Evolutionary conservation across 306 rosid species (phyloP), one percentile per base, ranked within the genome.

Genomic region (Calophaca sinica): DNA sequence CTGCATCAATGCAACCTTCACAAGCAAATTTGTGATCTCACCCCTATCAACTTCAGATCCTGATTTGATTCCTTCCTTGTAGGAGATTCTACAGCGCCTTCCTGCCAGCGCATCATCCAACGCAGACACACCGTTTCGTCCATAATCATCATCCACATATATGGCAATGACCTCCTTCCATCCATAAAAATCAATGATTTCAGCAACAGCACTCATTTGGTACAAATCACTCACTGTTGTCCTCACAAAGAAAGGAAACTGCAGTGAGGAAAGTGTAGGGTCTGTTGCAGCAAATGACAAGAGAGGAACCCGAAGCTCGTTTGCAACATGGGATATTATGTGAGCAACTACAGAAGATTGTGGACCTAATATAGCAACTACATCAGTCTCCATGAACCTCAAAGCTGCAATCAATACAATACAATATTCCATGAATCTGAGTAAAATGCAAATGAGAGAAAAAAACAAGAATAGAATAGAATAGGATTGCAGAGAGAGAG

Each of bases 291-390:
- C 88, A 85, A 96, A 96, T 63, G 99, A 90, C 80, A 96, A 68
- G 5, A 92, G 63, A 73, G 97, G 99, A 68, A 92, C 96, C 67
- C 81, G 82, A 63, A 96, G 96, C 76, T 92, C 99, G 74, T 84
- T 88, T n/a, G 96, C 96, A 36, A 96, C 85, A 70, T 96, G 93
- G 65, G 96, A 89, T 73, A 89, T 76, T 72, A 89, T 84, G 83
- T 92, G 99, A 2, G 98, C 94, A 81, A 89, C 93, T 4, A 88
- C 97, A 62, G 99, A 96, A 64, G 99, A 92, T 79, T 96, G 99
- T 2, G 99, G 99, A 6, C 99, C 98, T 55, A 96, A 78, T 68
- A 92, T 85, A 72, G 97, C 98, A 5, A 90, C 49, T 2, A 74
- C 86, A 77, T 89, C 90, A 50, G 85, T 90, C 92, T 90, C 96